phyloP scores from a whole-genome alignment of 306 rosid genomes.

The Quercus rubra region DNA sequence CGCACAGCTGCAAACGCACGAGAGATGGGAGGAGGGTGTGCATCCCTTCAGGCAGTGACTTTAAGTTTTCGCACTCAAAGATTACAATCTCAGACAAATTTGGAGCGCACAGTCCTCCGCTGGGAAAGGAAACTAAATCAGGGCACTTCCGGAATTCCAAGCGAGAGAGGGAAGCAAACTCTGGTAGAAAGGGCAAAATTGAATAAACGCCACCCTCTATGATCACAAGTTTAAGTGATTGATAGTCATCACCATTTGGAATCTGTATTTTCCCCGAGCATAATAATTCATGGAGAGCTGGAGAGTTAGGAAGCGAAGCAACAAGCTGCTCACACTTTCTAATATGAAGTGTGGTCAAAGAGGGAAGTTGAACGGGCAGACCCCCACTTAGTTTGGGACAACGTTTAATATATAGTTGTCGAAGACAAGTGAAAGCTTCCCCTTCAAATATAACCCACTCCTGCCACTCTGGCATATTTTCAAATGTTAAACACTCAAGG shows the following conservation, averaged over 20 bases:
- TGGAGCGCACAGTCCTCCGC: too few species aligned
- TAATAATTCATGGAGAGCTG: too few species aligned
- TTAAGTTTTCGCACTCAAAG: accelerated
- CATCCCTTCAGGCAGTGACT: too few species aligned
- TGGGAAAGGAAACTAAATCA: too few species aligned
- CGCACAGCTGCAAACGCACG: accelerated
- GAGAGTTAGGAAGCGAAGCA: too few species aligned
- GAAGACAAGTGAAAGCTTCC: conserved; percentile 17
- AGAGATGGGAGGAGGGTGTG: too few species aligned
- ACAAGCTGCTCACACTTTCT: too few species aligned
- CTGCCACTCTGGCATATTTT: conserved; percentile 7
- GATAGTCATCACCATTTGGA: too few species aligned
- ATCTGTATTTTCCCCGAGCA: too few species aligned
- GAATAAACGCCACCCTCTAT: accelerated
- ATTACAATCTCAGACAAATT: too few species aligned
- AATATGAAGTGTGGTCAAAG: conserved; percentile 25
- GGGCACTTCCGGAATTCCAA: accelerated
- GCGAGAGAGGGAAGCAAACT: accelerated
- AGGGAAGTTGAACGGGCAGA: conserved; percentile 33
- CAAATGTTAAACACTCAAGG: conserved; percentile 27
- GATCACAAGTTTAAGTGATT: accelerated
- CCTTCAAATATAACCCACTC: conserved; percentile 20
- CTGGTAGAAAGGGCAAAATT: too few species aligned
- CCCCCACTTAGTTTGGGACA: conserved; percentile 30
- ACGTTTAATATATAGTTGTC: neutral